Evolutionary conservation across 768 basidiomycete genomes (phyloP).

Genomic region (Coprinopsis sp.): DNA sequence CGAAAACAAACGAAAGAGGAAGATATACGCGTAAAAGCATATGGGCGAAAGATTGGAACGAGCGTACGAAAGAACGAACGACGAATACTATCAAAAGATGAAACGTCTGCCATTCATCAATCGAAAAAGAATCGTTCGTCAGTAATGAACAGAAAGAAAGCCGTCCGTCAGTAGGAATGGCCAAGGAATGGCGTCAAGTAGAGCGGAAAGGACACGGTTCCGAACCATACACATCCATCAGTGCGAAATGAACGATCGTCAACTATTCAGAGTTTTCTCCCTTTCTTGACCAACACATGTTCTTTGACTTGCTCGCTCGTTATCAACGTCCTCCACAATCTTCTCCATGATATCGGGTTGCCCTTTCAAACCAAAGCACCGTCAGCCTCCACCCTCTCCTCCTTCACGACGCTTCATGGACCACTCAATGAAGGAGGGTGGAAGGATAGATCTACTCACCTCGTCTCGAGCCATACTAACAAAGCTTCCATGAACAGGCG

Average conservation of each 20-base stretch:
- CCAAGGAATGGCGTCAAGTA: no score
- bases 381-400: neutral
- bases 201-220: no score
- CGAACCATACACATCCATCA: neutral
- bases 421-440: no score
- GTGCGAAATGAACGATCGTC: neutral
- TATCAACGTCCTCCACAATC: constrained; percentile 15
- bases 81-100: no score
- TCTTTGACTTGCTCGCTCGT: constrained; percentile 9
- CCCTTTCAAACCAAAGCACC: constrained; percentile 6
- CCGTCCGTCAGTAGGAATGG: no score
- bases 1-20: neutral
- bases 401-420: no score
- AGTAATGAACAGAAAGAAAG: no score
- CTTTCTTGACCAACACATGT: constrained; percentile 18
- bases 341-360: constrained; percentile 17
- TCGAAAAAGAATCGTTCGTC: no score
- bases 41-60: neutral
- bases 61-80: neutral
- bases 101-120: no score
- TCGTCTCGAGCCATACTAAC: no score
- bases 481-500: constrained; percentile 3
- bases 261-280: neutral
- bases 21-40: neutral
- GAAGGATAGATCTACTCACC: no score